Evolutionary conservation across 805 yeast genomes (phyloP), one percentile per base, ranked within the genome.

Genomic region (Wickerhamomyces kurtzmanii): DNA sequence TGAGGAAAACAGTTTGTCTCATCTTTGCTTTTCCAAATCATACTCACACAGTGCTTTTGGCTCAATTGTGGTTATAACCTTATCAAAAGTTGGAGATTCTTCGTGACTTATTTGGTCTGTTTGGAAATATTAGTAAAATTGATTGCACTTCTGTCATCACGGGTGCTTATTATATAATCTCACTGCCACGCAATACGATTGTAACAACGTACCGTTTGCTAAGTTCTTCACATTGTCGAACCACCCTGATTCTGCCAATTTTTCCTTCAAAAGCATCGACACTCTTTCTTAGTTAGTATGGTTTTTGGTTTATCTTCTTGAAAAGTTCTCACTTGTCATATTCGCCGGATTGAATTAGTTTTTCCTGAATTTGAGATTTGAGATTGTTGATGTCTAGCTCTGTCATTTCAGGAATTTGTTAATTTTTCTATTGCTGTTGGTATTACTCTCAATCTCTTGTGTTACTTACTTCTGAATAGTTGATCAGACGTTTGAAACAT

Each of bases 181-280:
- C n/a, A n/a, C n/a, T n/a, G n/a, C n/a, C n/a, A n/a, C n/a, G n/a
- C n/a, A n/a, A n/a, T n/a, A n/a, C n/a, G n/a, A n/a, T n/a, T n/a
- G n/a, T n/a, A n/a, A n/a, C n/a, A 37, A 42, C 51, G 34, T 45
- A 67, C 67, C 49, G 54, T 68, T 33, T 36, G 93, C 80, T 23
- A 79, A 40, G 22, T 65, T 67, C 25, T 71, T 63, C 16, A 87
- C 75, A 30, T 76, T 65, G 40, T 84, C 94, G 34, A 71, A 73
- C 96, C 96, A 87, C 5, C 96, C 96, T 1, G 78, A 66, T 45
- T 81, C 80, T 29, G 74, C 66, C 8, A 87, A 64, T 43, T 70
- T 71, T 31, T 75, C 64, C 40, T 73, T 72, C 33, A 87, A 55
- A 26, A 66, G 61, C 28, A 69, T 67, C 27, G 79, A 75, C 31